Percentiles rank a stretch among this genome's conserved stretches.
Evolutionary conservation across 2,329 filamentous ascomycete species (phyloP).

Genomic region (Fusarium hainanense): DNA sequence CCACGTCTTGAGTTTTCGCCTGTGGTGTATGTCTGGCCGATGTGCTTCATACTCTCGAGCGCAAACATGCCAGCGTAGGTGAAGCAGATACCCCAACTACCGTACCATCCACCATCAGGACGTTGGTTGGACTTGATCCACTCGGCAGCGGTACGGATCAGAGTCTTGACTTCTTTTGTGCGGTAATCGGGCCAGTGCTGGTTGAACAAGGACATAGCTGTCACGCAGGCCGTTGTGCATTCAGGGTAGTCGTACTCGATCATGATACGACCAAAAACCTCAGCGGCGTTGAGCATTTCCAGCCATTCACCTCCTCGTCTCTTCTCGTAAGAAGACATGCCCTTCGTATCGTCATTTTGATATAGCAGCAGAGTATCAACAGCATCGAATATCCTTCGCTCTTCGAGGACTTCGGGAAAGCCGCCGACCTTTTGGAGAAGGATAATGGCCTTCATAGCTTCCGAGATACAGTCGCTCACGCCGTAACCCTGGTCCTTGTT

Average conservation of each 20-base stretch:
- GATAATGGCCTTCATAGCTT: constrained; percentile 88
- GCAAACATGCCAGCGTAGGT: constrained; percentile 98
- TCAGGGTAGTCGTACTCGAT: constrained; percentile 98
- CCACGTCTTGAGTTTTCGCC: constrained; percentile 77
- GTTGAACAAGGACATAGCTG: constrained; percentile 83
- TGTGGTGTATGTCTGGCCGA: constrained; percentile 84
- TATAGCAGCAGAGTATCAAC: constrained; percentile 92
- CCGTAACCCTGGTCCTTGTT: constrained; percentile 93
- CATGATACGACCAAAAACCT: constrained; percentile 98
- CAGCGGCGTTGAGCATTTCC: constrained; percentile 91
- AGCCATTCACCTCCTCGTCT: constrained; percentile 80
- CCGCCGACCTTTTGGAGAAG: constrained; percentile 82
- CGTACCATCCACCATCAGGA: constrained; percentile 94
- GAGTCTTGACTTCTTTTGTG: constrained; percentile 75
- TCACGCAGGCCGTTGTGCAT: constrained; percentile 95
- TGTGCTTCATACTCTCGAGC: constrained; percentile 82
- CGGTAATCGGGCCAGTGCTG: constrained; percentile 86
- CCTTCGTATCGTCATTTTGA: constrained; percentile 82
- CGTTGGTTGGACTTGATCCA: constrained; percentile 87
- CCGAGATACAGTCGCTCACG: constrained; percentile 93
- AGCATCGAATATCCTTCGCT: constrained; percentile 84
- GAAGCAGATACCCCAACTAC: constrained; percentile 97
- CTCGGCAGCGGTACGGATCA: constrained; percentile 77
- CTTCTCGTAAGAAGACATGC: constrained; percentile 90
- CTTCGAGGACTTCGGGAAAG: constrained; percentile 79